Base-by-base conservation (phyloP, 495 filamentous ascomycete species). In the Tuber borchii region DNA sequence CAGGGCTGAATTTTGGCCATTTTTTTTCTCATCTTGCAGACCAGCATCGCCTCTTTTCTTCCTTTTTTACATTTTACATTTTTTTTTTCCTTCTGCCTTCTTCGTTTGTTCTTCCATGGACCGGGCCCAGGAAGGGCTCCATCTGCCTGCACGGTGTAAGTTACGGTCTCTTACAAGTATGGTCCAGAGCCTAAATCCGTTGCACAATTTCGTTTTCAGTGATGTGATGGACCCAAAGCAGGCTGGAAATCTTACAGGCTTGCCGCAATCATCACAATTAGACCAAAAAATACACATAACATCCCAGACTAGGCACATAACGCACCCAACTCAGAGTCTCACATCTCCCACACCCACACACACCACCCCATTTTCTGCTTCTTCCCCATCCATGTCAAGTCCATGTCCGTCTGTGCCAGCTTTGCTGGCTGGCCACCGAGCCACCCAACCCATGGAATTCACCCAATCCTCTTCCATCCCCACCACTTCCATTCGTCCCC, bases 401-500 rank as follows among this genome's bases (percentile, higher is more conserved):
- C 10, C n/a, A 26, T 65, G 56, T 31, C 48, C 48, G 22, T 26
- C 56, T 56, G 48, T 56, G 8, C 48, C 48, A 56, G 48, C 48
- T 65, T 65, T 65, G 56, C 56, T 65, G 10, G 56, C 56, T 65
- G 56, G 56, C 56, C 56, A 31, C 56, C 12, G 56, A 65, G 56
- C 56, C 56, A 65, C 56, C 56, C n/a, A 65, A 65, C n/a, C 56
- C 56, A 31, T 65, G 10, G 56, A 65, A 65, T 65, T 65, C 14
- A 17, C 56, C 56, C 56, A 65, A 65, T 65, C 56, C n/a, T 31
- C 3, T 31, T 31, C 56, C n/a, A 31, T 65, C 56, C 56, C 56
- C 56, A 65, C 48, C 72, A 46, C 75, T 46, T 61, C 42, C 43
- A 39, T 69, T 42, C 40, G 17, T 48, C 46, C 51, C 44, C 78